Evolutionary conservation across 2,329 filamentous ascomycete species (phyloP), one percentile per base, ranked within the genome.

Genomic region (Talaromyces sp.): DNA sequence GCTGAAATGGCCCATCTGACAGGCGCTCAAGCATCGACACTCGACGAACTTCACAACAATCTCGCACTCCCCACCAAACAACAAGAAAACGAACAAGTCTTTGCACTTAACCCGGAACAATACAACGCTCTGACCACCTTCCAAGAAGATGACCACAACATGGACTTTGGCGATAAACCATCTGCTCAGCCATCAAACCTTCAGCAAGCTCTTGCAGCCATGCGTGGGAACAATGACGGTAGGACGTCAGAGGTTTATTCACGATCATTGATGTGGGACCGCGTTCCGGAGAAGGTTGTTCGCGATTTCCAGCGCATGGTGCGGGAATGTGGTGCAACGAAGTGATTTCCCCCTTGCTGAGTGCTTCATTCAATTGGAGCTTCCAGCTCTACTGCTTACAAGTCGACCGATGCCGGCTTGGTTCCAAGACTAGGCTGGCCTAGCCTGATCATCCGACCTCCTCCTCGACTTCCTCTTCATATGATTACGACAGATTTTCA

Each of bases 301-400:
- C 87, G 88, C 69, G 92, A 93, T 75, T 98, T 98, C 81, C 91
- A 90, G 71, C 90, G 91, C 77, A 92, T 96, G 85, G 90, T 96
- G 69, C 86, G 89, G 67, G 90, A 95, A 72, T 88, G 84, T 77
- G 88, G 72, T 57, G 71, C 72, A 7, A 40, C 56, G 18, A 61
- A 64, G 52, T 60, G 46, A 57, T 37, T 58, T n/a, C 28, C 21
- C 33, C n/a, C 57, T 42, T 31, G 9, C 31, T 23, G 6, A 12
- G 1, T 23, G 18, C 37, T 28, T 59, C 46, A 39, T 18, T 28
- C 40, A 33, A 50, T 62, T 52, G n/a, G 33, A 56, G 7, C 52
- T 58, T 62, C 28, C 2, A 40, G 21, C 39, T 35, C 48, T 35
- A 46, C n/a, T 58, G 54, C 18, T 57, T 54, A 6, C 40, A 44